These are phyloP conservation scores for Lentinula sp. DNA, from an alignment of 768 basidiomycete species.

Conservation along the genomic window DNA sequence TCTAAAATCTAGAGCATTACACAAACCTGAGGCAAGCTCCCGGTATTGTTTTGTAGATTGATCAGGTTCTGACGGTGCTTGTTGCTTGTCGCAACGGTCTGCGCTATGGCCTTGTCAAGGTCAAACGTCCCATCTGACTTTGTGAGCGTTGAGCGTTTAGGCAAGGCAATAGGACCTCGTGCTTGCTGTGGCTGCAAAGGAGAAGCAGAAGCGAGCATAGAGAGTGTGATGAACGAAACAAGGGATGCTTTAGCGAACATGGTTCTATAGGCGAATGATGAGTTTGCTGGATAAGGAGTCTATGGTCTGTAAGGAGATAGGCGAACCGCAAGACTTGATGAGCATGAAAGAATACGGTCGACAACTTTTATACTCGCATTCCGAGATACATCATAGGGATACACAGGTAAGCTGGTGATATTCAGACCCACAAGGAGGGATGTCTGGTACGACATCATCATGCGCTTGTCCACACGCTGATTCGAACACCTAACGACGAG, in stretches of 20 bases:
- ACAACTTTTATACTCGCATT: no score
- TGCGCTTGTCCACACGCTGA: no score
- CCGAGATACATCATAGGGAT: no score
- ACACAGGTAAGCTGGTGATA: not conserved
- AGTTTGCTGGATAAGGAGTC: no score
- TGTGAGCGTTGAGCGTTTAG: constrained; percentile 8
- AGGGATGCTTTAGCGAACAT: constrained; percentile 2
- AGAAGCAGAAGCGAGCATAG: not conserved
- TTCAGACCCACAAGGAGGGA: no score
- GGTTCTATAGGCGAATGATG: not conserved
- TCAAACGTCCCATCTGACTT: constrained; percentile 16
- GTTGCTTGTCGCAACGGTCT: constrained; percentile 13
- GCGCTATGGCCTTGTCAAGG: constrained; percentile 10
- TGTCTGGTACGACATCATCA: no score
- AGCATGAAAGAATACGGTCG: no score
- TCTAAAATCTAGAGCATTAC: no score
- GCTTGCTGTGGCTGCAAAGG: not conserved
- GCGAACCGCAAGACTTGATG: no score
- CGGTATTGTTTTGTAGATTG: constrained; percentile 15
- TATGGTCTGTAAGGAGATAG: no score
- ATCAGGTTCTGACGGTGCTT: constrained; percentile 20
- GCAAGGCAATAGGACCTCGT: constrained; percentile 9
- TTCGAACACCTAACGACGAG: no score
- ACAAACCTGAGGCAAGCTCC: constrained; percentile 4
- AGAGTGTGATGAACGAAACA: not conserved